Evolutionary conservation across 139 green algal species (phyloP), one percentile per base, ranked within the genome.

Genomic region (Cymbomonas tetramitiformis): DNA sequence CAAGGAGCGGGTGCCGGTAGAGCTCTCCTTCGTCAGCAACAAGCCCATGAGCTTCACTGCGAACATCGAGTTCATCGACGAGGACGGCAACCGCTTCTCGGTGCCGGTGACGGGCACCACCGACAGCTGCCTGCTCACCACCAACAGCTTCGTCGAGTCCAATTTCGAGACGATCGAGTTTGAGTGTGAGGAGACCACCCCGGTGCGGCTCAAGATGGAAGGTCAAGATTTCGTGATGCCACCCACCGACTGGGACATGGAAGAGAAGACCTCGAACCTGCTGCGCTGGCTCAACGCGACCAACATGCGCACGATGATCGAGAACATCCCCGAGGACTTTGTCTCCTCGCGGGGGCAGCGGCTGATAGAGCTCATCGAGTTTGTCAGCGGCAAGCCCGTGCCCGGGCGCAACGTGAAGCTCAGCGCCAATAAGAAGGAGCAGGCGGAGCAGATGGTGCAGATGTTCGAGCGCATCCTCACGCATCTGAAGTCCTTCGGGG

Each of bases 21-120:
- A 78, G 18, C 74, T 93, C 2, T 61, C 49, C 18, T 86, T 87
- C 46, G 46, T 49, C 46, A 66, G 66, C 15, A 39, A 34, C 58
- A 74, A 71, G 53, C 75, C 83, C 0, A 64, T 80, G 12, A 73
- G 61, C 58, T 89, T 93, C 67, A 86, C 78, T 19, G 68, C 75
- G 30, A 68, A 65, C 41, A 67, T 93, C 3, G 80, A 89, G 30
- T 85, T 92, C 62, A 26, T 83, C 18, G 80, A 88, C 61, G 79
- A 84, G 38, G 73, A 85, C 30, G 79, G 59, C 21, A 44, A 48
- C 15, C 26, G 54, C 1, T 83, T 69, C 54, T 67, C 55, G 49
- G 62, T 83, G 21, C 64, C 69, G 4, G 70, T 88, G 7, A 82
- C 70, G 1, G 82, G 67, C 32, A 72, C 65, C 9, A 62, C 77